phyloP scores from a whole-genome alignment of 768 basidiomycete genomes.

The Calocybe cyanea region DNA sequence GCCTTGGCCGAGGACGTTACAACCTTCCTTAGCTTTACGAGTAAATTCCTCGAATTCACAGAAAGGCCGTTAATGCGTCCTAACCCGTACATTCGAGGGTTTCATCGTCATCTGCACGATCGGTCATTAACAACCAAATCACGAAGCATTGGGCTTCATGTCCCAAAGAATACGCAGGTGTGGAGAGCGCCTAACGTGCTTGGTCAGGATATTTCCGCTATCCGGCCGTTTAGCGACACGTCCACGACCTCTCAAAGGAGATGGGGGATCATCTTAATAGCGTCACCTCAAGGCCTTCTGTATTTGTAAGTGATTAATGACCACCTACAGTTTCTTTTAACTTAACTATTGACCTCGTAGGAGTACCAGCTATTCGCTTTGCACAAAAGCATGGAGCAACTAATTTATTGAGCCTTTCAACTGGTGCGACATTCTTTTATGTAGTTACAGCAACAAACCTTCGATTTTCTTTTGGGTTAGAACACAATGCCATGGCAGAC shows the following conservation, averaged over 20 bases:
- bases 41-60: slow-evolving; percentile 76
- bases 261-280: slow-evolving; percentile 72
- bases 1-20: slow-evolving; percentile 58
- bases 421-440: slow-evolving; percentile 75
- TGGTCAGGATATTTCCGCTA: slow-evolving; percentile 63
- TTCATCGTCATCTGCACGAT: background rate
- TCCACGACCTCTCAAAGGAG: slow-evolving; percentile 65
- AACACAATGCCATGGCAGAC: slow-evolving; percentile 32
- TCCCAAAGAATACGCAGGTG: slow-evolving; percentile 58
- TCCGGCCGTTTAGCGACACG: slow-evolving; percentile 68
- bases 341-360: slow-evolving; percentile 25
- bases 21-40: slow-evolving; percentile 65
- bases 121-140: slow-evolving; percentile 1
- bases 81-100: slow-evolving; percentile 59
- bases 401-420: slow-evolving; percentile 70
- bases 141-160: slow-evolving; percentile 75
- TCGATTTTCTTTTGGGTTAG: slow-evolving; percentile 58
- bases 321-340: background rate
- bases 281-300: slow-evolving; percentile 61
- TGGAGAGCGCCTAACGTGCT: slow-evolving; percentile 12
- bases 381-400: slow-evolving; percentile 69
- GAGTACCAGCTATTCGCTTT: slow-evolving; percentile 73
- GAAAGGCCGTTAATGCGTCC: slow-evolving; percentile 70
- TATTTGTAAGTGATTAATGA: slow-evolving; percentile 59
- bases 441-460: slow-evolving; percentile 71